These are phyloP conservation scores for Arabidopsis lyrata DNA, from an alignment of 441 rosid species.

Conservation along the genomic window DNA sequence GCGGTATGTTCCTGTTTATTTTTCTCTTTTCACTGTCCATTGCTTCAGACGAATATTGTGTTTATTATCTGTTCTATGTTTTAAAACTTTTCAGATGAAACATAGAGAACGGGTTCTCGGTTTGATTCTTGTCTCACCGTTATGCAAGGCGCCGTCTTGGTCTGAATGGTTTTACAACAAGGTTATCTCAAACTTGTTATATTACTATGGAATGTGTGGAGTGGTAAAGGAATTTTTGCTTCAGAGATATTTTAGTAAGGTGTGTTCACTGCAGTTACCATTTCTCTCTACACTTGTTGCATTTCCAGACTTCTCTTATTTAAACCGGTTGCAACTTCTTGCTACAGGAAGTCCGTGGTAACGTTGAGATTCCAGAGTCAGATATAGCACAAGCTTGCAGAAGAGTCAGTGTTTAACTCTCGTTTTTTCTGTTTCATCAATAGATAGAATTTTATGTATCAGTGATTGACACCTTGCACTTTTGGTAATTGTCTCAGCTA, in stretches of 20 bases:
- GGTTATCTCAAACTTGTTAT: conserved; percentile 65
- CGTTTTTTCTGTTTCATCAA: conserved; percentile 2
- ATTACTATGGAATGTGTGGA: conserved; percentile 78
- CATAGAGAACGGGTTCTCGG: conserved; percentile 72
- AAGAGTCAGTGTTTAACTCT: conserved; percentile 44
- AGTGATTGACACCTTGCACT: not conserved
- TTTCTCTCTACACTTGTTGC: not conserved
- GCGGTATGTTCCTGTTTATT: conserved; percentile 53
- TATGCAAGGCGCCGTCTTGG: conserved; percentile 82
- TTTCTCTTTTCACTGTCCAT: conserved; percentile 5
- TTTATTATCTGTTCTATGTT: conserved; percentile 10
- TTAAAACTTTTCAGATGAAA: conserved; percentile 61
- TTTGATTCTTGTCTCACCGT: conserved; percentile 73
- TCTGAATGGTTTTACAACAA: conserved; percentile 82
- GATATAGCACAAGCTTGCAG: conserved; percentile 49
- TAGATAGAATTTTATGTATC: not conserved
- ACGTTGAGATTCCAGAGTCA: conserved; percentile 44
- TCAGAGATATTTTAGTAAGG: conserved; percentile 85
- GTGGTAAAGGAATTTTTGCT: conserved; percentile 67
- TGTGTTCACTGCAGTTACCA: conserved; percentile 26
- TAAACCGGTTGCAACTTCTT: conserved; percentile 14
- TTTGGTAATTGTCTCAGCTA: conserved; percentile 51
- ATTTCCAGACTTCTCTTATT: conserved; percentile 8
- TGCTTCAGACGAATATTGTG: conserved; percentile 13
- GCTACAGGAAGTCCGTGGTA: conserved; percentile 48